Percentiles rank a stretch among this genome's conserved stretches.
phyloP scores from a whole-genome alignment of 257 asterid genomes.

The Nicotiana obtusifolia region DNA sequence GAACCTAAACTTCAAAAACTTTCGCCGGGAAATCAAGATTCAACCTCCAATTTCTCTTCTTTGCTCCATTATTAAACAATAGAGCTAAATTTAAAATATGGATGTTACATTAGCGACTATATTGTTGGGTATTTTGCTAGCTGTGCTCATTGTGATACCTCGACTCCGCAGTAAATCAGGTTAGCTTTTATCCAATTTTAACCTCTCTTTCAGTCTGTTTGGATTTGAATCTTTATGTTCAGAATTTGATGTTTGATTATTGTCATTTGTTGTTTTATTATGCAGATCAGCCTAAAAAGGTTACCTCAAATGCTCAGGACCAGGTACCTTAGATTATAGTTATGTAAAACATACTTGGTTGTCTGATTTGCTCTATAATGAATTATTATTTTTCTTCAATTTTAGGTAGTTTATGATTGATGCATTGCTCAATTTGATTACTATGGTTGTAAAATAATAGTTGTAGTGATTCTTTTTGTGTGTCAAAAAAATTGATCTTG shows the following conservation, averaged over 20 bases:
- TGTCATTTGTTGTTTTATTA: neutral
- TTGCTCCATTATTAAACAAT: neutral
- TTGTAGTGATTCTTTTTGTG: neutral
- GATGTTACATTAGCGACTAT: conserved; percentile 40
- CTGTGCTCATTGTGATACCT: conserved; percentile 35
- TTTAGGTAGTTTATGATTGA: neutral
- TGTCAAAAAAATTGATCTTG: neutral
- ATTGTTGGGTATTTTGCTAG: conserved; percentile 48
- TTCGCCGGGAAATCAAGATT: conserved; percentile 24
- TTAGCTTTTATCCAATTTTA: neutral
- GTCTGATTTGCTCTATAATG: neutral
- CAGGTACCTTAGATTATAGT: conserved; percentile 35
- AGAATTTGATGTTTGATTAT: neutral
- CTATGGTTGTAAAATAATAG: neutral
- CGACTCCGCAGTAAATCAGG: conserved; percentile 51
- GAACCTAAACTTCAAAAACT: neutral
- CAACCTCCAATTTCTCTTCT: neutral
- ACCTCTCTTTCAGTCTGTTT: neutral
- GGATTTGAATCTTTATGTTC: neutral
- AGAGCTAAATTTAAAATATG: conserved; percentile 26
- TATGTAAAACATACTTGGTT: neutral
- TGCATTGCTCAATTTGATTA: neutral
- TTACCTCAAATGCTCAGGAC: conserved; percentile 24
- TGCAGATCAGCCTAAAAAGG: conserved; percentile 41
- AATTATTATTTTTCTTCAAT: neutral